Conservation (phyloP, 2,329 filamentous ascomycete genomes). For the Fusarium continuum region DNA sequence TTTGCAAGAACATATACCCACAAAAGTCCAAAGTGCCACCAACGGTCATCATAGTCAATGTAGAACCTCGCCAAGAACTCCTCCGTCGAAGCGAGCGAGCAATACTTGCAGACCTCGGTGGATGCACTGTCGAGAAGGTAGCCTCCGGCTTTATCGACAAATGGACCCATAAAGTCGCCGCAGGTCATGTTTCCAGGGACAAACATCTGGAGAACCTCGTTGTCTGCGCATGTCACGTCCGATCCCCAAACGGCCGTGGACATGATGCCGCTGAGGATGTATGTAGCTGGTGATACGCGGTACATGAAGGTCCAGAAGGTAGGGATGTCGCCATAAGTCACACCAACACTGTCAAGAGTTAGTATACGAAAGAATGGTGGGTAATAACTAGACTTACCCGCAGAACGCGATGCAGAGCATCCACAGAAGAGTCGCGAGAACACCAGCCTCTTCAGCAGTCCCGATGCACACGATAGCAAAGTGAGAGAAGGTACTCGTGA, state of each 20-base stretch:
- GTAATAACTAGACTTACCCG: slow-evolving; percentile 46
- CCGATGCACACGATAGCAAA: slow-evolving; percentile 38
- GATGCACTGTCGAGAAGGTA: slow-evolving; percentile 55
- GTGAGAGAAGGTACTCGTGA: slow-evolving; percentile 42
- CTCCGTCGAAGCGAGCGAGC: slow-evolving; percentile 50
- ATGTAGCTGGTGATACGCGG: slow-evolving; percentile 73
- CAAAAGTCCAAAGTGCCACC: slow-evolving; percentile 65
- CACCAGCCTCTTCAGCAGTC: slow-evolving; percentile 37
- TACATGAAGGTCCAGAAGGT: slow-evolving; percentile 80
- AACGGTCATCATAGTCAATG: slow-evolving; percentile 59
- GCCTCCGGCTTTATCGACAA: slow-evolving; percentile 56
- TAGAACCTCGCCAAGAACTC: slow-evolving; percentile 51
- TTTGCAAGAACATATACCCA: slow-evolving; percentile 64
- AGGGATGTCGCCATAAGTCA: slow-evolving; percentile 64
- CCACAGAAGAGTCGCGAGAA: slow-evolving; percentile 53
- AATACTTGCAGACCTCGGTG: slow-evolving; percentile 57
- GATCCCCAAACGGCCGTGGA: slow-evolving; percentile 39
- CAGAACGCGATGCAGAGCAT: slow-evolving; percentile 42
- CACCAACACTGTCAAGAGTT: slow-evolving; percentile 61
- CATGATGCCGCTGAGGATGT: slow-evolving; percentile 70
- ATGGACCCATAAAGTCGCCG: slow-evolving; percentile 57
- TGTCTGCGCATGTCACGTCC: slow-evolving; percentile 35
- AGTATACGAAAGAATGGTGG: slow-evolving; percentile 14
- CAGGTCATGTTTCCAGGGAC: slow-evolving; percentile 62
- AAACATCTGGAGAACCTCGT: slow-evolving; percentile 64